Evolutionary conservation across 2,329 filamentous ascomycete genomes (phyloP).

Genomic region (Purpureocillium takamizusanense): DNA sequence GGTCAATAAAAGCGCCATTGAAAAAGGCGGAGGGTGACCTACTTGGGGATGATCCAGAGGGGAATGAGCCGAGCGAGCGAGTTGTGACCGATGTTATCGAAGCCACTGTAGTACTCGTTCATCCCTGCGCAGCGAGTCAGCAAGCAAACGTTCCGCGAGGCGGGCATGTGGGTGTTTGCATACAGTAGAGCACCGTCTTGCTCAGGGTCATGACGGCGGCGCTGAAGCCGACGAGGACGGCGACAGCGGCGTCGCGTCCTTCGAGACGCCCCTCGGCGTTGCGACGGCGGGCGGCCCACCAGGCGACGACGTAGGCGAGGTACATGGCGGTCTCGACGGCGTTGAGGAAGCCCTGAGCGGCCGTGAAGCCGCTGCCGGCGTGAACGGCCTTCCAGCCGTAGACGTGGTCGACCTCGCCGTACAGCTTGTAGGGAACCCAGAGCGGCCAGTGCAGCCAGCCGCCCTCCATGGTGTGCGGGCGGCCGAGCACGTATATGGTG

Average conservation of each 20-base stretch:
- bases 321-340: constrained; percentile 60
- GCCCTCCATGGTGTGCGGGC: constrained; percentile 75
- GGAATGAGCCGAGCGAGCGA: constrained; percentile 30
- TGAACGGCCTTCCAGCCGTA: constrained; percentile 72
- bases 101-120: constrained; percentile 47
- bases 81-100: constrained; percentile 51
- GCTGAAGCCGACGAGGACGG: constrained; percentile 39
- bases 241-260: constrained; percentile 34
- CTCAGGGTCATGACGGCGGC: constrained; percentile 51
- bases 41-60: constrained; percentile 53
- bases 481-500: constrained; percentile 65
- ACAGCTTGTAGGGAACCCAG: constrained; percentile 71
- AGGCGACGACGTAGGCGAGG: constrained; percentile 36
- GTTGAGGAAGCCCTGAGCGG: constrained; percentile 64
- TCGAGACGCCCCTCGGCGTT: constrained; percentile 21
- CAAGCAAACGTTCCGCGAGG: background rate
- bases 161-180: constrained; percentile 14
- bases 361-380: constrained; percentile 63
- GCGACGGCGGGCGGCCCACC: constrained; percentile 9
- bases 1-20: background rate
- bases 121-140: constrained; percentile 30
- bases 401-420: constrained; percentile 69
- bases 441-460: constrained; percentile 63
- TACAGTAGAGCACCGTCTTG: constrained; percentile 54
- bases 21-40: constrained; percentile 14